Base-by-base conservation (phyloP, 1,284 basidiomycete genomes). In the Rhodotorula mucilaginosa region DNA sequence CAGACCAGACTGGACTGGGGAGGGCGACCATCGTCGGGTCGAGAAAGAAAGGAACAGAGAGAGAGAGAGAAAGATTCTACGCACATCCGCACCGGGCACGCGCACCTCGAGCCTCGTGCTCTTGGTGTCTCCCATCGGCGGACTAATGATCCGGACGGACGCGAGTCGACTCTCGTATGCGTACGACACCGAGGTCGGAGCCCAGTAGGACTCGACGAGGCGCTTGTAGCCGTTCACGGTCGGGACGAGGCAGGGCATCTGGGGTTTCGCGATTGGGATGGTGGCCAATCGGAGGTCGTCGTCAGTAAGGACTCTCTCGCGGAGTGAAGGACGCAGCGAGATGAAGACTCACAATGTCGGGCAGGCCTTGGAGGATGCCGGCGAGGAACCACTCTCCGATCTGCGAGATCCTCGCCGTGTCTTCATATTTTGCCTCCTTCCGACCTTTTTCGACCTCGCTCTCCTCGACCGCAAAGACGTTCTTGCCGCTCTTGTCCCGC, bases 81-180 rank as follows among this genome's bases (percentile, higher is more conserved):
- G 76, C 86, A 97, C 92, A 79, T 98, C 95, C 54, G 95, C 95
- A 26, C 96, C 95, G 5, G 96, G 93, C n/a, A 98, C 88, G 61
- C 95, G 89, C 13, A 79, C 74, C 72, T 79, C 78, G 26, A 79
- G 68, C 60, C 96, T 86, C 2, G 96, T 96, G 4, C 91, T 92
- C 12, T 88, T 82, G 16, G 87, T 86, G 6, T 90, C 86, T 15
- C 90, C 90, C 10, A 91, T 89, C 0, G 95, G 96, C 3, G 95
- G 93, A 0, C 90, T 89, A 78, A 98, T 88, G 76, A 98, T 90
- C 56, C 95, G 89, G 67, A 98, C 87, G 16, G 92, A 93, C 2
- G 93, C 94, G 0, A 90, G 88, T 47, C 95, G 90, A 31, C 92
- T 94, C 82, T 98, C 96, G 81, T 96, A 97, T 3, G 94, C 95